Evolutionary conservation across 1,139 yeast species (phyloP).

Genomic region (Hemisphaericaspora lyxosophila): DNA sequence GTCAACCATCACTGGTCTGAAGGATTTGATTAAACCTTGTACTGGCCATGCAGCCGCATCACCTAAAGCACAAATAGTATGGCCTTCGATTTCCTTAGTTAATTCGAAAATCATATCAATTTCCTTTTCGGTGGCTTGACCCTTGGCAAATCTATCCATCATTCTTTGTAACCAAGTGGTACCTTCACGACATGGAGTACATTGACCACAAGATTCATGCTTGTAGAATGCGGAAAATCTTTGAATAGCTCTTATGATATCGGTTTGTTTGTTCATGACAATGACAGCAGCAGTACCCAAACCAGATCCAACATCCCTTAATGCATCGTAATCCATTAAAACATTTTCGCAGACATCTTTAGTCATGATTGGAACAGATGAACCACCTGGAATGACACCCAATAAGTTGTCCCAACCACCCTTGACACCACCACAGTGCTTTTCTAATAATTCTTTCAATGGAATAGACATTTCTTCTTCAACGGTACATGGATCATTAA

Average conservation of each 20-base stretch:
- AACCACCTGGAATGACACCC: conserved; percentile 87
- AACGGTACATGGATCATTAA: conserved; percentile 86
- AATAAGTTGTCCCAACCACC: conserved; percentile 91
- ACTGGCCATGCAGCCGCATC: conserved; percentile 95
- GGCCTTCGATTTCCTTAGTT: conserved; percentile 84
- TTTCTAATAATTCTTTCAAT: conserved; percentile 73
- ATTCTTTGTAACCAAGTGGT: conserved; percentile 80
- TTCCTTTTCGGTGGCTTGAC: conserved; percentile 77
- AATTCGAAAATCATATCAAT: conserved; percentile 81
- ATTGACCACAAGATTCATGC: conserved; percentile 92
- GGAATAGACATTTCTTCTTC: conserved; percentile 94
- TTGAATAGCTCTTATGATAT: conserved; percentile 80
- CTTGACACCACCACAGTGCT: conserved; percentile 84
- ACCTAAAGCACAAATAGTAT: conserved; percentile 87
- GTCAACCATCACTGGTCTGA: conserved; percentile 77
- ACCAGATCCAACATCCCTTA: conserved; percentile 82
- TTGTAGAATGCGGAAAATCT: conserved; percentile 79
- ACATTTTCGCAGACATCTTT: conserved; percentile 64
- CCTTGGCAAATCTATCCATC: conserved; percentile 77
- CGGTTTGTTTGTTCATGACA: conserved; percentile 84
- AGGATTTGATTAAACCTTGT: conserved; percentile 80
- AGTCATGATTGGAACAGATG: conserved; percentile 79
- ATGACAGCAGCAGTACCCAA: conserved; percentile 91
- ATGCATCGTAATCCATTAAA: conserved; percentile 83
- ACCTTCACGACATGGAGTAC: conserved; percentile 95